phyloP scores from a whole-genome alignment of 2,329 filamentous ascomycete genomes.

The Fusarium austroafricanum region DNA sequence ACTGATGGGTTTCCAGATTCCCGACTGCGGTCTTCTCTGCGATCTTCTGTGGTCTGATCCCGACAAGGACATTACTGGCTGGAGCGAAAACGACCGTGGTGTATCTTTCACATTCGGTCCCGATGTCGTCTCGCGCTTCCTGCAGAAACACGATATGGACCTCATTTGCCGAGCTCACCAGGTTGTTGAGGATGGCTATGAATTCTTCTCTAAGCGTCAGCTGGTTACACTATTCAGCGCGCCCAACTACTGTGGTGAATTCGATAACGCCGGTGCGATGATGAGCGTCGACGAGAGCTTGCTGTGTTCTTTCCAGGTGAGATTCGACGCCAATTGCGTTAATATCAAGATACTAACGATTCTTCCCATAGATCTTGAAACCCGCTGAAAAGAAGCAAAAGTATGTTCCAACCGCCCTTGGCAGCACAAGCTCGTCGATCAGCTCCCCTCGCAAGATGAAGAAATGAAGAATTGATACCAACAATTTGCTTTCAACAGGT shows the following conservation, averaged over 20 bases:
- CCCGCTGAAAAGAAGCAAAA: slow-evolving; percentile 99
- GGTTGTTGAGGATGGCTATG: slow-evolving; percentile 98
- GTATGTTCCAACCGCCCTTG: slow-evolving; percentile 86
- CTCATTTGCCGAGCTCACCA: slow-evolving; percentile 98
- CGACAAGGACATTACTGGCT: slow-evolving; percentile 98
- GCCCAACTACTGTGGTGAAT: slow-evolving; percentile 99
- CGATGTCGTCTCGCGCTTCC: slow-evolving; percentile 95
- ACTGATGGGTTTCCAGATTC: slow-evolving; percentile 72
- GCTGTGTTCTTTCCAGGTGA: slow-evolving; percentile 97
- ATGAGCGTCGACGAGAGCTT: slow-evolving; percentile 99
- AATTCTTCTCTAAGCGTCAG: slow-evolving; percentile 99
- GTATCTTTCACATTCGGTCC: slow-evolving; percentile 99
- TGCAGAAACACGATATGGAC: slow-evolving; percentile 99
- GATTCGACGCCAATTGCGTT: slow-evolving; percentile 27
- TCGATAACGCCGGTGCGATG: slow-evolving; percentile 99
- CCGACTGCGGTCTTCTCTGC: slow-evolving; percentile 96
- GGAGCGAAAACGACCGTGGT: slow-evolving; percentile 98
- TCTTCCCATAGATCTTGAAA: slow-evolving; percentile 83
- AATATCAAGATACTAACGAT: slow-evolving; percentile 17
- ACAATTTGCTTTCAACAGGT: slow-evolving; percentile 82
- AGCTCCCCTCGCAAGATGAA: slow-evolving; percentile 42
- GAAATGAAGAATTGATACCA: slow-evolving; percentile 63
- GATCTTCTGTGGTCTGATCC: slow-evolving; percentile 99
- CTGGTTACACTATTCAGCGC: slow-evolving; percentile 97
- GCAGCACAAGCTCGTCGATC: slow-evolving; percentile 57